Conservation (phyloP, 257 asterid genomes). For the Gentiana straminea region DNA sequence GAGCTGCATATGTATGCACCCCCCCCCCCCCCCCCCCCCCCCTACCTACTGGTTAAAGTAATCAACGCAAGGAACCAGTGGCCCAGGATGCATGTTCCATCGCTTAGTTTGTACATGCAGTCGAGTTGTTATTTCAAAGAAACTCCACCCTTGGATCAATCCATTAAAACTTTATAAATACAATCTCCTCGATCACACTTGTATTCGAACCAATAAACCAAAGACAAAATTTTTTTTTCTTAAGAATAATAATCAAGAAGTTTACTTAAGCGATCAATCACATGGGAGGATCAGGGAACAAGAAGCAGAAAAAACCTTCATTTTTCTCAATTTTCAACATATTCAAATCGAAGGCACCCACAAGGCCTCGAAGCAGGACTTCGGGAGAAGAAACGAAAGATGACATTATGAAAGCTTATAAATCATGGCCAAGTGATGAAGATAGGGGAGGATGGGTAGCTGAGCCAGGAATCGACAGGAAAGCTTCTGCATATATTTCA, state of each 20-base stretch:
- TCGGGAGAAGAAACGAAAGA: conserved; percentile 15
- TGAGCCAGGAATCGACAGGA: conserved; percentile 63
- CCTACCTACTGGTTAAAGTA: neutral
- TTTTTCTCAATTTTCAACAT: conserved; percentile 38
- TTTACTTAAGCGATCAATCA: neutral
- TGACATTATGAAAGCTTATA: conserved; percentile 55
- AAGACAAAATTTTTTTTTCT: neutral
- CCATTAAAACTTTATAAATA: conserved; percentile 27
- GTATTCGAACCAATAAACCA: conserved; percentile 13
- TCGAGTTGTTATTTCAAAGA: conserved; percentile 8
- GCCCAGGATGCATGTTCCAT: conserved; percentile 34
- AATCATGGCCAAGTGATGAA: conserved; percentile 72
- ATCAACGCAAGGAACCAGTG: conserved; percentile 35
- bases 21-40: neutral
- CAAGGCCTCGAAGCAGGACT: conserved; percentile 4
- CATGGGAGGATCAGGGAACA: conserved; percentile 32
- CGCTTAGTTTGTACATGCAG: conserved; percentile 22
- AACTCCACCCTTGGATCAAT: conserved; percentile 31
- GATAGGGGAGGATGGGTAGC: conserved; percentile 80
- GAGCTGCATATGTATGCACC: neutral
- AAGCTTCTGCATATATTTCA: conserved; percentile 49
- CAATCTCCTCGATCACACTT: conserved; percentile 10
- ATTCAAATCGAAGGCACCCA: conserved; percentile 30
- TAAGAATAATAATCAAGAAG: too few relatives aligned
- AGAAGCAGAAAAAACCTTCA: conserved; percentile 34